Evolutionary conservation across 139 green algal species (phyloP), one percentile per base, ranked within the genome.

Genomic region (Haematococcus sp.): DNA sequence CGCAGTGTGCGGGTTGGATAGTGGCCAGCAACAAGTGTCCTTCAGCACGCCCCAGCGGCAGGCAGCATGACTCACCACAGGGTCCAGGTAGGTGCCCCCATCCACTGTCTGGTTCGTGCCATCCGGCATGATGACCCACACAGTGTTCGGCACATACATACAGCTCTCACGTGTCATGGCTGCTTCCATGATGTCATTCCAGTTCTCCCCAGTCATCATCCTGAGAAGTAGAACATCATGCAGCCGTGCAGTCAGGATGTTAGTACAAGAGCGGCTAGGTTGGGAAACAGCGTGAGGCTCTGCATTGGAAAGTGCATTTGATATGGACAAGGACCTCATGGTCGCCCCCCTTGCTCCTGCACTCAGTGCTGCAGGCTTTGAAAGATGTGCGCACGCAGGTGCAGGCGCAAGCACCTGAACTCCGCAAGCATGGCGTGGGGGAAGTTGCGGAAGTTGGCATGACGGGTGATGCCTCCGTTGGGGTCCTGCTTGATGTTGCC

Each of bases 371-470:
- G 25, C 25, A 65, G 28, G 20, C 58, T 3, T 27, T 65, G 58
- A 65, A 16, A 23, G 16, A 55, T 55, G 15, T 55, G 13, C 46
- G 16, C 13, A 55, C 46, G n/a, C n/a, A n/a, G n/a, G n/a, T n/a
- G n/a, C 46, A 55, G 46, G 46, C 46, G 46, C 22, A 19, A 44
- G 27, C 28, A 78, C 31, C 89, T 83, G 68, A 93, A 87, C 16
- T 93, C 77, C 4, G 71, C 73, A 52, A 93, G 71, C 81, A 95
- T 86, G 0, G 86, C 71, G 34, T 70, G 65, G 1, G 70, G 70
- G 60, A 94, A 91, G 52, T 71, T 78, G 40, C 85, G 31, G 70
- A 95, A 95, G 79, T 94, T 95, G 58, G 88, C 88, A 31, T 93
- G 79, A 16, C 73, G 56, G 63, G 23, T 68, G 0, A 89, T 68